Base-by-base conservation (phyloP, 805 yeast species). In the Candida bentonensis region DNA sequence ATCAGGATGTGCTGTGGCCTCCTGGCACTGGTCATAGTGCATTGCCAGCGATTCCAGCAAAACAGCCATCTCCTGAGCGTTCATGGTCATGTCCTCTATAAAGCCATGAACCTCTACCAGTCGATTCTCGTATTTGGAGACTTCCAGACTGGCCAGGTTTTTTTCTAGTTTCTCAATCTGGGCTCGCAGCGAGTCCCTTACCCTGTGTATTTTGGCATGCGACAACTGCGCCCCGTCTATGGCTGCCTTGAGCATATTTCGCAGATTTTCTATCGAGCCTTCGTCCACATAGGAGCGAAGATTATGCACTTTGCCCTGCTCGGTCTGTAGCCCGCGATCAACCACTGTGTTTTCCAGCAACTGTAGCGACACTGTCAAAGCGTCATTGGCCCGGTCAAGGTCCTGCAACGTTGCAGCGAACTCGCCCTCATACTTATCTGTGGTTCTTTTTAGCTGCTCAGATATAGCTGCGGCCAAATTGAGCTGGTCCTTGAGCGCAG, bases 1-100 rank as follows among this genome's bases (percentile, higher is more conserved):
- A n/a, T 70, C 60, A 4, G 65, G 48, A 15, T 64, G 51, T 3
- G 62, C 61, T 2, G 64, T 54, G 7, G 75, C 82, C 48, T 72
- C 63, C 11, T 64, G 52, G 51, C 94, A 82, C 56, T 83, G 86
- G 59, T 87, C 96, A 53, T 78, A 85, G 62, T 87, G 95, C 44
- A 74, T 75, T 9, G 95, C 80, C 41, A 87, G 64, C 53, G 87
- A 75, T 45, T 76, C 78, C 26, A 88, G 63, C 15, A 81, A 65
- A 2, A 72, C 69, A 0, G 84, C 94, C 60, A 85, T 68, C 44
- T 82, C 92, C 46, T 70, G 68, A 44, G 85, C 94, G 44, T 55
- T 54, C 2, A 46, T 52, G n/a, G 63, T 64, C 3, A 59, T 46
- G 1, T 47, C 25, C 5, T 51, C 47, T 3, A 54, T 41, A 22